phyloP scores from a whole-genome alignment of 208 protist species.

The Trypanosoma avium region DNA sequence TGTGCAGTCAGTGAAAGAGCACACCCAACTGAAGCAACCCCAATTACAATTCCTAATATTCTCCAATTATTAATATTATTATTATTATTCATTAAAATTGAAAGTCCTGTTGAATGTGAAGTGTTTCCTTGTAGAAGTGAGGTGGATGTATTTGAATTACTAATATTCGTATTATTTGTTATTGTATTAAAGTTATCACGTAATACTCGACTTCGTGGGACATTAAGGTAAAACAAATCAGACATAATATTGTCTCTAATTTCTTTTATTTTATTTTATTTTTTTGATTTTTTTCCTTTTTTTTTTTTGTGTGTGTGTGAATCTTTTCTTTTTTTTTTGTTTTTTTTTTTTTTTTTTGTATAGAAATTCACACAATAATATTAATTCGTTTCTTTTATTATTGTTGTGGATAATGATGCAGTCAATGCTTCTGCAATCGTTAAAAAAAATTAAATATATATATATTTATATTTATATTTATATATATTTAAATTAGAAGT shows the following conservation, averaged over 20 bases:
- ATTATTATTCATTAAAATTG: background rate
- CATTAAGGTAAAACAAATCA: slow-evolving; percentile 22
- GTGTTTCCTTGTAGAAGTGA: background rate
- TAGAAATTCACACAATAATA: no score
- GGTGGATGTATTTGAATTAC: background rate
- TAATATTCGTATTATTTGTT: background rate
- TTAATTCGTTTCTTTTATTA: no score
- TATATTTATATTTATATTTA: no score
- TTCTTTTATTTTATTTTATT: slow-evolving; percentile 24
- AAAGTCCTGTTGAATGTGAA: background rate
- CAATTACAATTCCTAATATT: background rate
- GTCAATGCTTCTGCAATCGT: no score
- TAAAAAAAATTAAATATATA: no score
- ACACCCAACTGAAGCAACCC: slow-evolving; percentile 3
- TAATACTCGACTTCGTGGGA: slow-evolving; percentile 2
- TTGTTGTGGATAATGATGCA: no score
- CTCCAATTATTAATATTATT: background rate
- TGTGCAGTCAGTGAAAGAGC: background rate
- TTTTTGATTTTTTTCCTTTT: slow-evolving; percentile 15
- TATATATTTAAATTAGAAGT: no score
- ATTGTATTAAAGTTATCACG: background rate
- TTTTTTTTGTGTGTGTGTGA: no score
- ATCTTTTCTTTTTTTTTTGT: no score
- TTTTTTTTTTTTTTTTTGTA: no score
- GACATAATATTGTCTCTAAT: slow-evolving; percentile 1